Evolutionary conservation across 306 rosid species (phyloP), one percentile per base, ranked within the genome.

Genomic region (Vicia faba): DNA sequence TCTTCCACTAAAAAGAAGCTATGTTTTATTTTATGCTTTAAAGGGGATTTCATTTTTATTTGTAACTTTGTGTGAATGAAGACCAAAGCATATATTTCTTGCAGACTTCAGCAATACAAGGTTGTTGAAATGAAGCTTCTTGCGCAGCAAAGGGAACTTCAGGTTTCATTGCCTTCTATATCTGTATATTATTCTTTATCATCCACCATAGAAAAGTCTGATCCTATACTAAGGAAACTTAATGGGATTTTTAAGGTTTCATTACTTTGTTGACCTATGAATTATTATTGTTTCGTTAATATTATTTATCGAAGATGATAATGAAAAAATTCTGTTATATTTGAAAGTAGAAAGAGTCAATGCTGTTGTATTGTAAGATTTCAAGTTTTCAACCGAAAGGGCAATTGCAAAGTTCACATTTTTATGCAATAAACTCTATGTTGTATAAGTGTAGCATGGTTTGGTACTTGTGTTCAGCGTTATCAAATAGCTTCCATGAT

Each of bases 41-140:
- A 16, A 18, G 48, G 15, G 23, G 11, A 13, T 20, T 14, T 62
- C 16, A 55, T 36, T 49, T n/a, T 48, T 40, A 35, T 62, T 39
- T 39, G 2, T 19, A 9, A n/a, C 5, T 60, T 16, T 28, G 14
- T 56, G 46, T 68, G 14, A 50, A 33, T 76, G 61, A 55, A 48
- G 54, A 48, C 55, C 20, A n/a, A 5, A 14, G 33, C 41, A 33
- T 71, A 18, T 64, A 58, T 61, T 68, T 60, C 53, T 60, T 68
- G 85, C 91, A 89, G 98, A 78, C 88, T 92, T 79, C 98, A 92
- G 89, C 96, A 92, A 51, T 92, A 92, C 88, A 92, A 89, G 80
- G 73, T 92, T 75, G 95, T 92, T 57, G 98, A 92, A 73, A 89
- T 92, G 98, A 92, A 92, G 72, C 98, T 92, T 81, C 98, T 89